These are phyloP conservation scores for Trichoderma gamsii DNA, from an alignment of 495 filamentous ascomycete genomes.

Conservation along the genomic window DNA sequence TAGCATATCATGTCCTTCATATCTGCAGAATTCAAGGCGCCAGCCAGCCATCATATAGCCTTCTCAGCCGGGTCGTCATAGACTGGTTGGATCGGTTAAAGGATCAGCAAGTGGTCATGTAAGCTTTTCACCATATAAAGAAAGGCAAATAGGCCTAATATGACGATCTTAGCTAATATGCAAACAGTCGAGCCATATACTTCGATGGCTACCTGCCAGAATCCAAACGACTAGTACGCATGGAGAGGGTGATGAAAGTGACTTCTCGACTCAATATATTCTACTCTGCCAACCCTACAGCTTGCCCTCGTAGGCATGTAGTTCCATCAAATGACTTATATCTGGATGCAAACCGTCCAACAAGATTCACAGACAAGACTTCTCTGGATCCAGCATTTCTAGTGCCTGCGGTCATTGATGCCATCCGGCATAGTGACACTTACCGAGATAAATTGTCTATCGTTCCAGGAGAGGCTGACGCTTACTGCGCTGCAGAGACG, in stretches of 20 bases:
- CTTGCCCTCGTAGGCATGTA: conserved; percentile 19
- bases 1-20: conserved; percentile 65
- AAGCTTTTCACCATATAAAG: conserved; percentile 22
- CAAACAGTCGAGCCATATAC: conserved; percentile 52
- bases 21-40: conserved; percentile 36
- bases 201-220: conserved; percentile 72
- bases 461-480: conserved; percentile 67
- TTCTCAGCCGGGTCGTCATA: conserved; percentile 52
- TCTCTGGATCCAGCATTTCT: conserved; percentile 58
- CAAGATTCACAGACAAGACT: conserved; percentile 17
- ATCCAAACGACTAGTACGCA: conserved; percentile 26
- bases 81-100: conserved; percentile 55
- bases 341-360: conserved; percentile 21
- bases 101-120: conserved; percentile 52
- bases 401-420: conserved; percentile 61
- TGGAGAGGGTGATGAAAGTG: conserved; percentile 23
- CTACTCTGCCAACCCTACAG: conserved; percentile 18
- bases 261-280: conserved; percentile 25
- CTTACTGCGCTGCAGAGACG: conserved; percentile 55
- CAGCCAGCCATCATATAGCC: conserved; percentile 53
- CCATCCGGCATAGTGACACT: conserved; percentile 34
- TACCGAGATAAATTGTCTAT: conserved; percentile 49
- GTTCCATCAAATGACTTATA: background rate
- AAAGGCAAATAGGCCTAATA: background rate
- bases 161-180: conserved; percentile 17